These are phyloP conservation scores for Quaeritorhiza haematococci DNA, from an alignment of 371 early-diverging fungal species.

Conservation along the genomic window DNA sequence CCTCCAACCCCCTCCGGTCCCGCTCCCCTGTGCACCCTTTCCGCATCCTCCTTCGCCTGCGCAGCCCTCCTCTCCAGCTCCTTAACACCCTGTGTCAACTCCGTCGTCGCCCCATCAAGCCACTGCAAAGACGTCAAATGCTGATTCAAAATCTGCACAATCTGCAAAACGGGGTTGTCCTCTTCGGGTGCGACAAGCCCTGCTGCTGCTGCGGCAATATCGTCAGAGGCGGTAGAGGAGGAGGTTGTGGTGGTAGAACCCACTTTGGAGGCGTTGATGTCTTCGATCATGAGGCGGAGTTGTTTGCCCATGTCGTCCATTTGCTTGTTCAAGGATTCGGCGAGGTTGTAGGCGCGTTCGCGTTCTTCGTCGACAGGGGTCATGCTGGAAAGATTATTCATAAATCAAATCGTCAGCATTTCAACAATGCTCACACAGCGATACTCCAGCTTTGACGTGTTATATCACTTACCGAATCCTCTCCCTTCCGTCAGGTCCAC, in stretches of 20 bases:
- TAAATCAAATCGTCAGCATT: constrained; percentile 8
- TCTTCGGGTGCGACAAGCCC: constrained; percentile 18
- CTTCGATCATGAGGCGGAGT: constrained; percentile 75
- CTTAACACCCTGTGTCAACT: constrained; percentile 30
- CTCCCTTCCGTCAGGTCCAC: constrained; percentile 2
- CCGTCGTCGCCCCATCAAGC: constrained; percentile 59
- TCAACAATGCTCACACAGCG: neutral
- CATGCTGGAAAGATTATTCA: constrained; percentile 2
- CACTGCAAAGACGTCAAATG: constrained; percentile 87
- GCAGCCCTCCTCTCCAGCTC: constrained; percentile 27
- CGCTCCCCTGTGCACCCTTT: neutral
- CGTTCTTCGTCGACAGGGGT: constrained; percentile 79
- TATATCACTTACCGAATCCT: neutral
- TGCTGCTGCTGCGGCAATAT: constrained; percentile 27
- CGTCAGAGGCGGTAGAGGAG: constrained; percentile 12
- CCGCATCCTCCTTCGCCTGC: neutral
- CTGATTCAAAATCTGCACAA: constrained; percentile 81
- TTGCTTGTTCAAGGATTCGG: constrained; percentile 77
- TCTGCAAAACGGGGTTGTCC: constrained; percentile 57
- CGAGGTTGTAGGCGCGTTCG: constrained; percentile 76
- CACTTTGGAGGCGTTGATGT: constrained; percentile 65
- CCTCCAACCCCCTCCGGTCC: too few relatives aligned
- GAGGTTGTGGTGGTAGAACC: constrained; percentile 11
- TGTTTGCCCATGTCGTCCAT: constrained; percentile 79
- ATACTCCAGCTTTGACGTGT: too few relatives aligned